phyloP scores from a whole-genome alignment of 192 early-diverging fungal genomes.

The Entrophospora sp. region DNA sequence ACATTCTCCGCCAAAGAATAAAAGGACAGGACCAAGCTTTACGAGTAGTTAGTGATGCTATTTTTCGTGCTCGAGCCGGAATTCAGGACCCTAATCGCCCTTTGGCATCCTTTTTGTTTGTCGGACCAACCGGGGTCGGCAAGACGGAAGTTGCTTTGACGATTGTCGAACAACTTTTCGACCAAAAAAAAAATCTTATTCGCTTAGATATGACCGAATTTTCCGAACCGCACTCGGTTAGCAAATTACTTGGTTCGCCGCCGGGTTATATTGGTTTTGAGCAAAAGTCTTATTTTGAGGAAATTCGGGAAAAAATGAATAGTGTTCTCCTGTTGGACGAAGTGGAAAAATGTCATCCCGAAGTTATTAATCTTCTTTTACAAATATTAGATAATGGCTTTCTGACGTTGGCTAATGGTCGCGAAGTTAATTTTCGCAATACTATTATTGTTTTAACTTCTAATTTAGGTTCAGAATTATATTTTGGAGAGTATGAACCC shows the following conservation, averaged over 20 bases:
- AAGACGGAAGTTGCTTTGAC: conserved; percentile 82
- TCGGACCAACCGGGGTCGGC: conserved; percentile 95
- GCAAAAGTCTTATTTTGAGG: conserved; percentile 92
- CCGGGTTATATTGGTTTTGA: conserved; percentile 97
- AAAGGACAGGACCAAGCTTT: conserved; percentile 92
- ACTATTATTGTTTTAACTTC: conserved; percentile 89
- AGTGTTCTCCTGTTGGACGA: conserved; percentile 95
- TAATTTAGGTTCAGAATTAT: conserved; percentile 13
- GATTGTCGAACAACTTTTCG: conserved; percentile 83
- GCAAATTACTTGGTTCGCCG: conserved; percentile 88
- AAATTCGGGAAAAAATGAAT: conserved; percentile 85
- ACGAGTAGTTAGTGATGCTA: conserved; percentile 83
- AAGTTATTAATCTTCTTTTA: conserved; percentile 71
- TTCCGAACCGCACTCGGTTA: conserved; percentile 83
- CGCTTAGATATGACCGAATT: conserved; percentile 99
- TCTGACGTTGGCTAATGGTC: conserved; percentile 85
- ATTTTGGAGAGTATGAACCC: conserved; percentile 64
- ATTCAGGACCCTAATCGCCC: conserved; percentile 70
- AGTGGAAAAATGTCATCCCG: conserved; percentile 92
- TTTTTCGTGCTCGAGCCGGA: conserved; percentile 84
- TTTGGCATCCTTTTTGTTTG: conserved; percentile 89
- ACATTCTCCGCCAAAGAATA: conserved; percentile 75
- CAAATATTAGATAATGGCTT: conserved; percentile 91
- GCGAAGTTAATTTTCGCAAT: conserved; percentile 90
- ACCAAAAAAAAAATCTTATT: conserved; percentile 91